Conservation (phyloP, 768 basidiomycete species). For the Collybiopsis confluens region DNA sequence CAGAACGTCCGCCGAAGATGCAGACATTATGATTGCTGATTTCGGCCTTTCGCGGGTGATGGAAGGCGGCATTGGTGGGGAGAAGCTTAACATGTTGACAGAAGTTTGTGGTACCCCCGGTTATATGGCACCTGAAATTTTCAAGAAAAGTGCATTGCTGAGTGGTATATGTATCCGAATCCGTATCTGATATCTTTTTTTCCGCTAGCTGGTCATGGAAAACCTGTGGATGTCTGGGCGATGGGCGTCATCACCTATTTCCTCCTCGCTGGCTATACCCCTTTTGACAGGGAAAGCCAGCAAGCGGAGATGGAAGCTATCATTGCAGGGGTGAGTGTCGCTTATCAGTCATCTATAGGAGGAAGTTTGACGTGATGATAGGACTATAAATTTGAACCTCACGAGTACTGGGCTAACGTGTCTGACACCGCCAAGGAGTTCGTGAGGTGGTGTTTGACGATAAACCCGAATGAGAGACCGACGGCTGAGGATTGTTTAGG, state of each 20-base stretch:
- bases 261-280: constrained; percentile 70
- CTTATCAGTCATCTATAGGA: not conserved
- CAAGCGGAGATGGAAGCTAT: constrained; percentile 94
- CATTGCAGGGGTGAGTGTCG: constrained; percentile 50
- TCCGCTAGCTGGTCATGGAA: constrained; percentile 76
- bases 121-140: constrained; percentile 97
- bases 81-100: constrained; percentile 81
- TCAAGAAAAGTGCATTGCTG: constrained; percentile 68
- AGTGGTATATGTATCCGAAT: not conserved
- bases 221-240: constrained; percentile 95
- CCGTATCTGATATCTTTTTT: not conserved
- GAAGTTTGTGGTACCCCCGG: constrained; percentile 97
- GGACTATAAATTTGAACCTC: constrained; percentile 81
- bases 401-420: constrained; percentile 86
- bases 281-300: constrained; percentile 90
- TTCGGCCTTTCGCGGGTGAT: constrained; percentile 91
- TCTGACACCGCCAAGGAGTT: constrained; percentile 80
- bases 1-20: constrained; percentile 73
- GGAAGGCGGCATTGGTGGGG: constrained; percentile 89
- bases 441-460: constrained; percentile 75
- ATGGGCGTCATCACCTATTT: constrained; percentile 90
- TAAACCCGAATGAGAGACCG: constrained; percentile 76
- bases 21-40: constrained; percentile 96
- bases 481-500: constrained; percentile 70
- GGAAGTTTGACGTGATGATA: not conserved